Evolutionary conservation across 441 rosid species (phyloP).

Genomic region (Croton setiger): DNA sequence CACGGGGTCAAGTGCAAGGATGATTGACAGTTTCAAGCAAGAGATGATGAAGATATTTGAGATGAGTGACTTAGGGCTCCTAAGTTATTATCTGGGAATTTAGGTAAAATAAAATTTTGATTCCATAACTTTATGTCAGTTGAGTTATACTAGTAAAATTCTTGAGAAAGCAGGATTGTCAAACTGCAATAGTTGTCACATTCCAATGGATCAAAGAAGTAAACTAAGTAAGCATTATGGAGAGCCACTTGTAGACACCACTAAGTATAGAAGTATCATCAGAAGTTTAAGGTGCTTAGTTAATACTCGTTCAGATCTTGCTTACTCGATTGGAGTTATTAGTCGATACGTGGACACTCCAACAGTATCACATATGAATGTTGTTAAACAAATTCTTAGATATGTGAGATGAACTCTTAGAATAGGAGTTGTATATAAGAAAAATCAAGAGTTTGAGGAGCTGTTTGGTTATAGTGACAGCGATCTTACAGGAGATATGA

Average conservation of each 20-base stretch:
- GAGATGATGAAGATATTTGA: conserved; percentile 2
- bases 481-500: conserved; percentile 1
- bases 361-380: conserved; percentile 5
- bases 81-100: not conserved
- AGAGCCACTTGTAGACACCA: not conserved
- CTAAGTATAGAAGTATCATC: not conserved
- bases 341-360: not conserved
- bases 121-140: no score
- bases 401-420: not conserved
- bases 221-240: not conserved
- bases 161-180: no score
- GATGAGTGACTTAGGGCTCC: conserved; percentile 1
- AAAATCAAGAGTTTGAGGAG: not conserved
- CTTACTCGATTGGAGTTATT: no score
- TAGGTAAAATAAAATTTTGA: no score
- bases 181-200: not conserved
- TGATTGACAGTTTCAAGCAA: no score
- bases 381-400: not conserved
- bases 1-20: no score
- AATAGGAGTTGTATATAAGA: not conserved
- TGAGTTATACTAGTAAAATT: no score
- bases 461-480: not conserved
- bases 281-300: no score
- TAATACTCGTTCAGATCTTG: not conserved
- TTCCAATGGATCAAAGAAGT: conserved; percentile 1